These are phyloP conservation scores for Cyclaneusma minus DNA, from an alignment of 2,329 filamentous ascomycete species.

Conservation along the genomic window DNA sequence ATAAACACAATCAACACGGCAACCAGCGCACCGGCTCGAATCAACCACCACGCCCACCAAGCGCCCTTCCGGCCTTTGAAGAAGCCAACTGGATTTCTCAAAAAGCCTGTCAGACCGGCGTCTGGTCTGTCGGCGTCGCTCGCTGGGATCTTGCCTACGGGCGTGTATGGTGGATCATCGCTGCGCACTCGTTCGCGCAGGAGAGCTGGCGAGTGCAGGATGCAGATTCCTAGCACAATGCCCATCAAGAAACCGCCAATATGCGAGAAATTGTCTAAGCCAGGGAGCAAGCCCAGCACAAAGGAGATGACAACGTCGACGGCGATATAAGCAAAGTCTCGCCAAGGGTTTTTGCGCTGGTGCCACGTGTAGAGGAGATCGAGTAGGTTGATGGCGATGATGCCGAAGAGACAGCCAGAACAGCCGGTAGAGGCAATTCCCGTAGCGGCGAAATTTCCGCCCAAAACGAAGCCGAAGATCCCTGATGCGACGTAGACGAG, in stretches of 20 bases:
- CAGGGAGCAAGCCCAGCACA: slow-evolving; percentile 78
- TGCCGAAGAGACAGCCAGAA: slow-evolving; percentile 80
- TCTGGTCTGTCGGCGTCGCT: slow-evolving; percentile 12
- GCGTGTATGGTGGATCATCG: slow-evolving; percentile 53
- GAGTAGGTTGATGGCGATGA: slow-evolving; percentile 75
- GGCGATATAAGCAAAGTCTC: slow-evolving; percentile 76
- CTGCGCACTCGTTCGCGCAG: slow-evolving; percentile 60
- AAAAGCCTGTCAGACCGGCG: slow-evolving; percentile 24
- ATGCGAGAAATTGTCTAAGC: slow-evolving; percentile 92
- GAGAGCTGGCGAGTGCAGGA: slow-evolving; percentile 76
- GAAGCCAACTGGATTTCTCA: slow-evolving; percentile 55
- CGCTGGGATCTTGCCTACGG: slow-evolving; percentile 37
- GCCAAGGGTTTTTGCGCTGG: slow-evolving; percentile 58
- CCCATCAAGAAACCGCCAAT: slow-evolving; percentile 95
- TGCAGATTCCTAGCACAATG: slow-evolving; percentile 67
- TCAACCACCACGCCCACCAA: slow-evolving; percentile 97
- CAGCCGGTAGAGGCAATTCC: slow-evolving; percentile 75
- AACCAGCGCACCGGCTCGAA: slow-evolving; percentile 64
- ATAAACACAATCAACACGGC: slow-evolving; percentile 77
- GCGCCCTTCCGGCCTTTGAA: slow-evolving; percentile 85
- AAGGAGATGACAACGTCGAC: slow-evolving; percentile 82
- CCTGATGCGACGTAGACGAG: slow-evolving; percentile 82
- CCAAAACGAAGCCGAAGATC: slow-evolving; percentile 91
- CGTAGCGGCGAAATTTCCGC: slow-evolving; percentile 79
- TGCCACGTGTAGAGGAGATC: slow-evolving; percentile 90